phyloP scores from a whole-genome alignment of 345 rosid species.

The Citrus cavaleriei region DNA sequence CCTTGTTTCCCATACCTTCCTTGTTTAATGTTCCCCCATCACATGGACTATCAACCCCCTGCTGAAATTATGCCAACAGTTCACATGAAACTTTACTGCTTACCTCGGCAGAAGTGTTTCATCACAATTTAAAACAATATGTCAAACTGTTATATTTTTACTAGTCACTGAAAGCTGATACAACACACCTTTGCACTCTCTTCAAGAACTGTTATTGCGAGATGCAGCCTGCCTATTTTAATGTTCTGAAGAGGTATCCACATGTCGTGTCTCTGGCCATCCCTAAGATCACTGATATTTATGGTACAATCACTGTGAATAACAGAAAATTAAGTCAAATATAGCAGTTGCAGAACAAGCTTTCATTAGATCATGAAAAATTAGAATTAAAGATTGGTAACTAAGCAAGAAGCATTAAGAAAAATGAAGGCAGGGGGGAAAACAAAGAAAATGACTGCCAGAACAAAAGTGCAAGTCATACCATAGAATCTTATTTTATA shows the following conservation, averaged over 20 bases:
- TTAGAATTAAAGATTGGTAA: background rate
- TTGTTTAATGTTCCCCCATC: slow-evolving; percentile 33
- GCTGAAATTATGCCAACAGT: slow-evolving; percentile 17
- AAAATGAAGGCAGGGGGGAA: background rate
- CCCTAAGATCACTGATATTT: slow-evolving; percentile 55
- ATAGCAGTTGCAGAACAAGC: background rate
- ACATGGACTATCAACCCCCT: slow-evolving; percentile 29
- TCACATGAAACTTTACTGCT: background rate
- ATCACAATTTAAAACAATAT: background rate
- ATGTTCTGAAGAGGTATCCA: slow-evolving; percentile 85
- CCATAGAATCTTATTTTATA: background rate
- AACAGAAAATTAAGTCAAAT: background rate
- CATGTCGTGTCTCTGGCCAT: slow-evolving; percentile 77
- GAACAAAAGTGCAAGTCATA: background rate
- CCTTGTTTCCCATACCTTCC: slow-evolving; percentile 34
- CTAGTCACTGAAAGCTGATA: background rate
- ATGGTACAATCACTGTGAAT: slow-evolving; percentile 56
- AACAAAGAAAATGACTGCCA: background rate
- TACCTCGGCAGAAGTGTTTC: background rate
- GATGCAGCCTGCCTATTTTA: slow-evolving; percentile 79
- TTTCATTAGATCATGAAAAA: background rate
- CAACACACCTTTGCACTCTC: slow-evolving; percentile 47
- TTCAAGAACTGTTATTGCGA: slow-evolving; percentile 67
- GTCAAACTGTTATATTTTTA: background rate
- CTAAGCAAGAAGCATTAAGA: background rate